These are phyloP conservation scores for Lepidium aucheri DNA, from an alignment of 345 rosid species.

Conservation along the genomic window DNA sequence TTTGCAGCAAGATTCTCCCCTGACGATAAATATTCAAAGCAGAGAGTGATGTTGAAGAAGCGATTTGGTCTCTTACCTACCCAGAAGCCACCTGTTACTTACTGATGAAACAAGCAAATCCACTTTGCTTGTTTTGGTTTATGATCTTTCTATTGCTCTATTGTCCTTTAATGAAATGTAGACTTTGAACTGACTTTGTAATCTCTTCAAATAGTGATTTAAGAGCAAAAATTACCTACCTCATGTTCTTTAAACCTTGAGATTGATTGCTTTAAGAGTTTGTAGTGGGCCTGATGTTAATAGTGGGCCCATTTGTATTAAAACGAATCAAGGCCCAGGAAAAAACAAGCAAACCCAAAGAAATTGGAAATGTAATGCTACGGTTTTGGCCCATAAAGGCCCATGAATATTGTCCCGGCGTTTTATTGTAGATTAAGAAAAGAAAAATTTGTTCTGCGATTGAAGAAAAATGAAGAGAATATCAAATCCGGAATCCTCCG, in stretches of 20 bases:
- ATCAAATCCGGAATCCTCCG: constrained; percentile 5
- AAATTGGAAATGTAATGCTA: not conserved
- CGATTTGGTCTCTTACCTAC: constrained; percentile 77
- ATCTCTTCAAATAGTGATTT: not conserved
- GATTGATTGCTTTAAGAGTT: not conserved
- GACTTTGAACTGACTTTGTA: constrained; percentile 1
- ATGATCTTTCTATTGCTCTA: not conserved
- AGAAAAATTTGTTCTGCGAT: not conserved
- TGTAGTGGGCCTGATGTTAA: no score
- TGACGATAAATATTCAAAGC: constrained; percentile 74
- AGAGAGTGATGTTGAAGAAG: constrained; percentile 72
- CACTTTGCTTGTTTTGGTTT: constrained; percentile 2
- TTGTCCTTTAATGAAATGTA: constrained; percentile 1
- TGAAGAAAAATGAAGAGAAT: not conserved
- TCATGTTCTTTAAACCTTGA: not conserved
- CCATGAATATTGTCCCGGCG: not conserved
- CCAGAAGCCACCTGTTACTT: constrained; percentile 57
- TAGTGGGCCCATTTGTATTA: not conserved
- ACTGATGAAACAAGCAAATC: constrained; percentile 27
- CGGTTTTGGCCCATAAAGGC: not conserved
- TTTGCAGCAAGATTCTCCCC: constrained; percentile 83
- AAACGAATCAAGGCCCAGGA: not conserved
- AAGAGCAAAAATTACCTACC: not conserved
- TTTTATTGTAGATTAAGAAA: not conserved
- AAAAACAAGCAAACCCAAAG: no score